Conservation (phyloP, 495 filamentous ascomycete genomes). For the Aspergillus bertholletiae region DNA sequence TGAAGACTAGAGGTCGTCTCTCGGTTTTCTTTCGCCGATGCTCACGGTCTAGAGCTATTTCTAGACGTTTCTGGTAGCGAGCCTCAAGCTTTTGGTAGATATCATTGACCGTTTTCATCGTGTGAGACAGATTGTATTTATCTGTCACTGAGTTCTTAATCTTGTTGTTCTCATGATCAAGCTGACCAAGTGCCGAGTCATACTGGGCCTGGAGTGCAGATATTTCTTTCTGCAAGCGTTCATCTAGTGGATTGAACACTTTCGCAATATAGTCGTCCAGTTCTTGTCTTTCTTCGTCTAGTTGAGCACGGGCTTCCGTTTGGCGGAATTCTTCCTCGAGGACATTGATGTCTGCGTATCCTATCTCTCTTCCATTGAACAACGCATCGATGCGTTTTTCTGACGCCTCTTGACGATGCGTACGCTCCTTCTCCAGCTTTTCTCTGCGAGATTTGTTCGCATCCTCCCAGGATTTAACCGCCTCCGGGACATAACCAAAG, state of each 20-base stretch:
- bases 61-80: conserved; percentile 49
- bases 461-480: conserved; percentile 44
- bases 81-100: conserved; percentile 46
- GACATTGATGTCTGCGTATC: conserved; percentile 57
- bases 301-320: conserved; percentile 48
- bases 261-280: conserved; percentile 47
- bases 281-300: conserved; percentile 54
- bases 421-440: conserved; percentile 45
- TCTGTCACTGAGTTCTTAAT: conserved; percentile 27
- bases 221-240: conserved; percentile 50
- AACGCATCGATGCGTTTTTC: conserved; percentile 52
- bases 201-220: conserved; percentile 49
- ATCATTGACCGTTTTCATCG: conserved; percentile 46
- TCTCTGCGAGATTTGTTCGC: conserved; percentile 38
- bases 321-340: conserved; percentile 60
- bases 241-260: conserved; percentile 52
- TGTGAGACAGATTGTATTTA: conserved; percentile 36
- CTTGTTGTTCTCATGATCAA: conserved; percentile 40
- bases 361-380: conserved; percentile 58
- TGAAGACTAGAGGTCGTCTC: conserved; percentile 46
- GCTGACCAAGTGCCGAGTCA: conserved; percentile 38
- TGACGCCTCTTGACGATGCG: conserved; percentile 50
- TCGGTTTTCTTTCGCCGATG: conserved; percentile 51
- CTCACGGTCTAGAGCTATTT: conserved; percentile 50
- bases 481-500: conserved; percentile 47